A percentile compares a stretch with the other conserved stretches of the same genome.
Evolutionary conservation across 192 early-diverging fungal species (phyloP).

Genomic region (Gryganskiella cystojenkinii): DNA sequence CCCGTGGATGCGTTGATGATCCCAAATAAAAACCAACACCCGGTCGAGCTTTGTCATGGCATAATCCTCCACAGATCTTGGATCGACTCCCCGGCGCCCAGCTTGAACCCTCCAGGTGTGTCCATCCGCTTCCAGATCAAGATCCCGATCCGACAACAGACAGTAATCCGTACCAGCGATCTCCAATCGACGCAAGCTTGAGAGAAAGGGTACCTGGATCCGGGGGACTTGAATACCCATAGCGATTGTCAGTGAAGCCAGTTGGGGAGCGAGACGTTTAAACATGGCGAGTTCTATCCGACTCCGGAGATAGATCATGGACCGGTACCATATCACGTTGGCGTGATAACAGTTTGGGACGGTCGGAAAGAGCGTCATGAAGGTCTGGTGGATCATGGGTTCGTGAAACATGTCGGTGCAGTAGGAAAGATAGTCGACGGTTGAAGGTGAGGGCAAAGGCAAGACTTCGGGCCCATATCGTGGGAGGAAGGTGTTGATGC

Average conservation of each 20-base stretch:
- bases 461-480: constrained; percentile 38
- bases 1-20: constrained; percentile 36
- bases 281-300: constrained; percentile 44
- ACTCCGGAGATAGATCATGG: constrained; percentile 39
- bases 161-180: constrained; percentile 28
- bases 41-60: constrained; percentile 17
- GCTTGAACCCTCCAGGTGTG: neutral
- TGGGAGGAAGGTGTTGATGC: constrained; percentile 7
- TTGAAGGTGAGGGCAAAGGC: constrained; percentile 27
- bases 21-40: constrained; percentile 39
- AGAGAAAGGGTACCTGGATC: constrained; percentile 13
- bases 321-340: constrained; percentile 41
- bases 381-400: constrained; percentile 44
- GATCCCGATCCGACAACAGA: constrained; percentile 20
- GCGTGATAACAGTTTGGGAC: constrained; percentile 48
- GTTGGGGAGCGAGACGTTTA: constrained; percentile 20
- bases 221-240: constrained; percentile 43
- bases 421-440: constrained; percentile 41
- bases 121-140: neutral
- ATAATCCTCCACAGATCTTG: neutral
- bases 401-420: constrained; percentile 49
- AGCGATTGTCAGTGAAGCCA: constrained; percentile 18
- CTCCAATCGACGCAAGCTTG: constrained; percentile 30
- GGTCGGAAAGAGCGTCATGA: constrained; percentile 46
- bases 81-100: too few relatives aligned